Base-by-base conservation (phyloP, 2,329 filamentous ascomycete species). In the Botrytis aclada region DNA sequence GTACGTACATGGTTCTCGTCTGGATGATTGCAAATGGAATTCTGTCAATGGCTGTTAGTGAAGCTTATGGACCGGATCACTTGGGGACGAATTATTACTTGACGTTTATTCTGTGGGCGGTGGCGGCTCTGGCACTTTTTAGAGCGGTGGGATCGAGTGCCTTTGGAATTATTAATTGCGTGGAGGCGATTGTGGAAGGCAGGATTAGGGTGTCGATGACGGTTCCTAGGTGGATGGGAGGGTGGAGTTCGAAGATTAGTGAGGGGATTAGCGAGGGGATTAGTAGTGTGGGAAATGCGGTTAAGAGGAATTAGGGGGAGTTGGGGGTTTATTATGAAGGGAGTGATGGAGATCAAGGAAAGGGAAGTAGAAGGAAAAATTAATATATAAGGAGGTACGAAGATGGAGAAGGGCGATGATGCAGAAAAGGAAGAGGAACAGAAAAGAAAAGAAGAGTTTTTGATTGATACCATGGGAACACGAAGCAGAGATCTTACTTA, bases 21-120 rank as follows among this genome's bases (percentile, higher is more conserved):
- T 99, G 96, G 96, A 94, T 99, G 88, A 88, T 97, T 51, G 89
- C 90, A 78, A 99, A 99, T 82, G 94, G 92, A 5, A 89, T 97
- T 74, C 89, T 99, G 54, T 95, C 93, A 80, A 99, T 99, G 96
- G 89, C 92, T 2, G 91, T 98, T 22, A 92, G 89, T 8, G 96
- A 99, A 83, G 90, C 93, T 4, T 99, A 98, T 83, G 88, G 88
- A 63, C 86, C 87, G 74, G 88, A 86, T 65, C 85, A 89, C 58
- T 90, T 97, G 69, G 90, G 90, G 10, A 87, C 91, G 78, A 99
- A 99, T 84, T 90, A 92, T 81, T 99, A 99, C 82, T 88, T 99
- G 61, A 92, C 90, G 51, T 96, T 98, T 83, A 93, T 99, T 80
- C 87, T 99, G 34, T 99, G 96, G 96, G 86, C 88, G 43, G 96